phyloP scores from a whole-genome alignment of 2,329 filamentous ascomycete species.

The Zymoseptoria brevis region DNA sequence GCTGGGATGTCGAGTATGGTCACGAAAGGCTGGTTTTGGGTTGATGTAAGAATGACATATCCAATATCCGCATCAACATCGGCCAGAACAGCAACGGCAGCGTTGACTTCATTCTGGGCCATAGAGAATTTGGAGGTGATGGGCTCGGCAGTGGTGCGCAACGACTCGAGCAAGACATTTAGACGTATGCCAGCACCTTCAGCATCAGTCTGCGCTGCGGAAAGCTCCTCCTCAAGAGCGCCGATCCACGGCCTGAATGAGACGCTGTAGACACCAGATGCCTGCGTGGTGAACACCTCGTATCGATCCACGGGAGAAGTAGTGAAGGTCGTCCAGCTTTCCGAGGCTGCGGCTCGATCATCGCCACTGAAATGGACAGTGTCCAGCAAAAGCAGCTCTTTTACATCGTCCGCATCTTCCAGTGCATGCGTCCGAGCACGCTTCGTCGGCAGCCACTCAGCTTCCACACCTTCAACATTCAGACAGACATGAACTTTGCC shows the following conservation, averaged over 20 bases:
- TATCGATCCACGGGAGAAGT: slow-evolving; percentile 49
- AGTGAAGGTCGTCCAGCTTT: slow-evolving; percentile 48
- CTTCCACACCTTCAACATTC: slow-evolving; percentile 54
- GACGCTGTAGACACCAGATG: slow-evolving; percentile 46
- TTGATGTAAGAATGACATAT: slow-evolving; percentile 46
- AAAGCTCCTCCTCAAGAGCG: slow-evolving; percentile 50
- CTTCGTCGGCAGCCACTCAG: slow-evolving; percentile 51
- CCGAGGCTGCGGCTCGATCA: slow-evolving; percentile 12
- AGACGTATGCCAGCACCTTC: slow-evolving; percentile 50
- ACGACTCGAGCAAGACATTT: slow-evolving; percentile 46
- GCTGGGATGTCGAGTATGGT: slow-evolving; percentile 43
- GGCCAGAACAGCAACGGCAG: slow-evolving; percentile 48
- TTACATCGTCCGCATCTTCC: slow-evolving; percentile 20
- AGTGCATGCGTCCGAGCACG: slow-evolving; percentile 20
- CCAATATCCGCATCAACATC: slow-evolving; percentile 41
- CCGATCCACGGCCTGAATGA: slow-evolving; percentile 51
- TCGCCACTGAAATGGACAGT: slow-evolving; percentile 30
- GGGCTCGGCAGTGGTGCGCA: slow-evolving; percentile 42
- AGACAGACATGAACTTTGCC: slow-evolving; percentile 52
- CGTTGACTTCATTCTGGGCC: slow-evolving; percentile 25
- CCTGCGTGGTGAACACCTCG: slow-evolving; percentile 51
- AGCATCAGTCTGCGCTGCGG: slow-evolving; percentile 31
- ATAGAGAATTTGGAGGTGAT: slow-evolving; percentile 28
- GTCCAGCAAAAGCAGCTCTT: slow-evolving; percentile 34
- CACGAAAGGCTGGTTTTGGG: slow-evolving; percentile 34